Percentiles rank a stretch among this genome's conserved stretches.
Conservation (phyloP, 352 stramenopile species). For the Peronospora destructor region DNA sequence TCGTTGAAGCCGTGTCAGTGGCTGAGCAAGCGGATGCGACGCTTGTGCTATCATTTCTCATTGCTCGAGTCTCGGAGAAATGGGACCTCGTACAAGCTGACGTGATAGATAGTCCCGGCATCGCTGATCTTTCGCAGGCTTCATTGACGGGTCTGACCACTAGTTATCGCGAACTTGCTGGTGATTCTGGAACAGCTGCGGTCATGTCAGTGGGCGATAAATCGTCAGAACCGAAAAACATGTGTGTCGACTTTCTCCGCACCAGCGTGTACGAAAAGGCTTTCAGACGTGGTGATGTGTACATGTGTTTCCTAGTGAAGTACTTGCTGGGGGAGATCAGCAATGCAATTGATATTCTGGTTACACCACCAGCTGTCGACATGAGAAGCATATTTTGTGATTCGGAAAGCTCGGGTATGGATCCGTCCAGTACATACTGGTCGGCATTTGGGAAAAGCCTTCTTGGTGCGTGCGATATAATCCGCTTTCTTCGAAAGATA, state of each 20-base stretch:
- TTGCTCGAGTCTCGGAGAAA: slow-evolving; percentile 65
- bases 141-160: slow-evolving; percentile 57
- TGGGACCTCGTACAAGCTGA: slow-evolving; percentile 50
- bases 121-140: slow-evolving; percentile 26
- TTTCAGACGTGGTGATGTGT: slow-evolving; percentile 51
- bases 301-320: slow-evolving; percentile 70
- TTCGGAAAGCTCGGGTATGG: slow-evolving; percentile 2
- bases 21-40: slow-evolving; percentile 65
- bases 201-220: slow-evolving; percentile 2
- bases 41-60: slow-evolving; percentile 74
- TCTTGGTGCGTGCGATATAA: slow-evolving; percentile 53
- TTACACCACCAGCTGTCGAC: slow-evolving; percentile 37
- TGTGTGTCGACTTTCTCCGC: slow-evolving; percentile 61
- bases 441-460: slow-evolving; percentile 63
- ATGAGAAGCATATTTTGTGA: slow-evolving; percentile 58
- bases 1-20: slow-evolving; percentile 71
- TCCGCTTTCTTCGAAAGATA: slow-evolving; percentile 52
- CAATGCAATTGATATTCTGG: slow-evolving; percentile 40
- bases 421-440: slow-evolving; percentile 54
- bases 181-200: not conserved
- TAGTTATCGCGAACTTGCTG: slow-evolving; percentile 30
- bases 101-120: slow-evolving; percentile 4
- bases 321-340: slow-evolving; percentile 48
- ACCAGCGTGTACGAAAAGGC: slow-evolving; percentile 47
- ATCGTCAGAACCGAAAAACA: slow-evolving; percentile 22